Percentiles rank a stretch among this genome's conserved stretches.
These are phyloP conservation scores for Xylariaceae sp. DNA, from an alignment of 2,329 filamentous ascomycete species.

Conservation along the genomic window DNA sequence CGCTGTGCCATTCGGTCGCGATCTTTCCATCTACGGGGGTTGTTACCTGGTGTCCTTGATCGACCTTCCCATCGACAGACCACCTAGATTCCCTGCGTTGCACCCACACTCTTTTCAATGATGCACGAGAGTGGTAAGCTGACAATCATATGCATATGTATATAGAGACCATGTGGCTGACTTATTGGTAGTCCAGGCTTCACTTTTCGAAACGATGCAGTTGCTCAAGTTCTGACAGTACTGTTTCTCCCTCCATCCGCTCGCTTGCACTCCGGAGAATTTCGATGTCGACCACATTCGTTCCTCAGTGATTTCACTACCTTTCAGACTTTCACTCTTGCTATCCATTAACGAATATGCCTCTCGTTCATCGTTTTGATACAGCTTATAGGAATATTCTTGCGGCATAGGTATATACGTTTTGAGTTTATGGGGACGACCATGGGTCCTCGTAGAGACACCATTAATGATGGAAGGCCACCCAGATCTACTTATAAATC, in stretches of 20 bases:
- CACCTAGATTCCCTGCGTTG: constrained; percentile 23
- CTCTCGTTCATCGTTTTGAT: constrained; percentile 19
- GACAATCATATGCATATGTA: constrained; percentile 9
- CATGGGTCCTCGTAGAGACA: constrained; percentile 14
- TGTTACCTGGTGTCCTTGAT: constrained; percentile 4
- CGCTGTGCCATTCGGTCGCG: constrained; percentile 14
- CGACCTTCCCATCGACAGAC: constrained; percentile 15
- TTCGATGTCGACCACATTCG: constrained; percentile 20
- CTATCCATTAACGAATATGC: constrained; percentile 18
- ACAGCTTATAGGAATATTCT: constrained; percentile 18
- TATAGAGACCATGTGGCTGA: constrained; percentile 25
- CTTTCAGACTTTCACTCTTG: constrained; percentile 8
- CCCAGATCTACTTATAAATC: constrained; percentile 1
- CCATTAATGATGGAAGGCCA: background rate
- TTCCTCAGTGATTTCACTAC: constrained; percentile 14
- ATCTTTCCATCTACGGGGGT: constrained; percentile 15
- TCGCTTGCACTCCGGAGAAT: constrained; percentile 15
- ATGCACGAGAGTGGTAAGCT: constrained; percentile 15
- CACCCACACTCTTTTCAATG: constrained; percentile 15
- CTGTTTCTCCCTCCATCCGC: constrained; percentile 12
- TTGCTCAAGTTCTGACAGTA: constrained; percentile 11
- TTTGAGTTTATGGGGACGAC: constrained; percentile 2
- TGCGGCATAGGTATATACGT: constrained; percentile 14
- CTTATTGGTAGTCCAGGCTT: constrained; percentile 18
- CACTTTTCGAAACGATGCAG: constrained; percentile 13